Percentiles rank a stretch among this genome's conserved stretches.
These are phyloP conservation scores for Starmerella khaoyaiensis DNA, from an alignment of 805 yeast genomes.

Conservation along the genomic window DNA sequence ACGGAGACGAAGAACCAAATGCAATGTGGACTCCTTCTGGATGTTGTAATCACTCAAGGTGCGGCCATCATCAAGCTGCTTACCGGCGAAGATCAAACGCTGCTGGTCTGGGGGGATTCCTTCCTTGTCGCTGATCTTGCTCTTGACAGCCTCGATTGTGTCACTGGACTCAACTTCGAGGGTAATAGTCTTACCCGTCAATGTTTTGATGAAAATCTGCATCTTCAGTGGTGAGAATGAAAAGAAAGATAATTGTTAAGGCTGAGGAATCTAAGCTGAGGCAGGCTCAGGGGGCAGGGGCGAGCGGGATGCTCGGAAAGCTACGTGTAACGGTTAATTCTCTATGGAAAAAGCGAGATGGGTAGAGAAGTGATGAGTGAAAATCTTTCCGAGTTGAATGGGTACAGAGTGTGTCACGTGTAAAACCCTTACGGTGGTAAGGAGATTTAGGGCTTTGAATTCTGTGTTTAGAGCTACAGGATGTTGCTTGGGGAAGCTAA, in stretches of 20 bases:
- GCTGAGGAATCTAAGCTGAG: not conserved
- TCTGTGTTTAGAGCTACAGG: too few species aligned
- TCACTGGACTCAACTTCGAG: constrained; percentile 97
- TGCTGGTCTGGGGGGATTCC: constrained; percentile 99
- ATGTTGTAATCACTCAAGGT: constrained; percentile 98
- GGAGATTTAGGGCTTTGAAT: too few species aligned
- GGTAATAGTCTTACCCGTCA: constrained; percentile 98
- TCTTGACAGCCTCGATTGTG: constrained; percentile 96
- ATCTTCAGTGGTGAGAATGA: constrained; percentile 17
- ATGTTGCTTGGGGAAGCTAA: too few species aligned
- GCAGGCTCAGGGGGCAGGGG: not conserved
- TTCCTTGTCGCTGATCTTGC: constrained; percentile 98
- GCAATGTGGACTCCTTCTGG: constrained; percentile 98
- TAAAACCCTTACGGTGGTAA: too few species aligned
- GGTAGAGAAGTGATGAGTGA: too few species aligned
- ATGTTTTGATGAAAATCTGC: constrained; percentile 94
- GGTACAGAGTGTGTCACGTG: too few species aligned
- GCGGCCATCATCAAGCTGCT: constrained; percentile 99
- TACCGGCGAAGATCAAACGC: constrained; percentile 99
- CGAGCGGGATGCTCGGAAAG: too few species aligned
- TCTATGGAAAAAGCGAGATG: too few species aligned
- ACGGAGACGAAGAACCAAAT: constrained; percentile 92
- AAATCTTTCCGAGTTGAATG: too few species aligned
- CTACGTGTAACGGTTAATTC: too few species aligned
- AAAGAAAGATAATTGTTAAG: not conserved